Conservation (phyloP, 305 asterid species). For the Andrographis paniculata region DNA sequence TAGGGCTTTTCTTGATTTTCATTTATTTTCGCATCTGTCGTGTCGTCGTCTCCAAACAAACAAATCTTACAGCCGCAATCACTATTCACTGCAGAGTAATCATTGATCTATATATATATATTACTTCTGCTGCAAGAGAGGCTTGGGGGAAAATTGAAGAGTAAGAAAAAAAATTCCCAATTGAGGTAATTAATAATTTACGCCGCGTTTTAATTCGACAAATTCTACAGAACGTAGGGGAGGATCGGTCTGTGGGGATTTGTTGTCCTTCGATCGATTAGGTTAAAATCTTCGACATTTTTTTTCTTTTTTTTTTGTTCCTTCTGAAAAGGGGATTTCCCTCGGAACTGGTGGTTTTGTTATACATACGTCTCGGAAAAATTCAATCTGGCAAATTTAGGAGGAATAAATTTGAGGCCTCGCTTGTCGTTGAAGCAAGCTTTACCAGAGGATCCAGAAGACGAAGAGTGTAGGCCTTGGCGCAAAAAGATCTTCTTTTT, state of each 20-base stretch:
- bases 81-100: no score
- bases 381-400: conserved; percentile 81
- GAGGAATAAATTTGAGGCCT: conserved; percentile 73
- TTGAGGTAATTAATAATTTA: no score
- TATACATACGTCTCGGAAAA: background rate
- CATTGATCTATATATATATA: no score
- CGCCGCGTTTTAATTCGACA: no score
- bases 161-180: no score
- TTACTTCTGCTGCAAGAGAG: no score
- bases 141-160: no score
- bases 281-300: conserved; percentile 19
- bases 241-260: conserved; percentile 9
- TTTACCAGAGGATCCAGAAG: conserved; percentile 49
- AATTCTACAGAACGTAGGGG: background rate
- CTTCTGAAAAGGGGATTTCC: conserved; percentile 10
- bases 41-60: no score
- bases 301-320: background rate
- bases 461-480: conserved; percentile 78
- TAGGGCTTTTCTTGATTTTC: no score
- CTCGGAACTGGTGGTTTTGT: background rate
- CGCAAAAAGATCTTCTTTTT: conserved; percentile 44
- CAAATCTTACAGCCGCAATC: no score
- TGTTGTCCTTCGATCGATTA: conserved; percentile 15
- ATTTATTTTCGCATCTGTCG: no score
- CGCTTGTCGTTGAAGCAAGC: conserved; percentile 81